phyloP scores from a whole-genome alignment of 2,329 filamentous ascomycete genomes.

The Arthrobotrys iridis region DNA sequence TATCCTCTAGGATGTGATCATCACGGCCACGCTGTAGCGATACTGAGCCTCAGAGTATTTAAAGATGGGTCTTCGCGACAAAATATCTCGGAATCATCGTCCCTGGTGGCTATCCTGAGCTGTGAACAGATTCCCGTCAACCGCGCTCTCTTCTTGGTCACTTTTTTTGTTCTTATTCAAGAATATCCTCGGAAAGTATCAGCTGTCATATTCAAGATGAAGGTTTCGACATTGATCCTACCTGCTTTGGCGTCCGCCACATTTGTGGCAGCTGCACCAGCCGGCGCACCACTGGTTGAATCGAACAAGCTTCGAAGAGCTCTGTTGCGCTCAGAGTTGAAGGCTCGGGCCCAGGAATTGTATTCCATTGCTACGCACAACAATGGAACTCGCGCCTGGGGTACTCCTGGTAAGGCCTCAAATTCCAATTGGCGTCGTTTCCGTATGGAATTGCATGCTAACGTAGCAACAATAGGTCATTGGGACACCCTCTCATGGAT shows the following conservation, averaged over 20 bases:
- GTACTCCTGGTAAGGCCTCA: conserved; percentile 64
- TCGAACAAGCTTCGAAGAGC: conserved; percentile 62
- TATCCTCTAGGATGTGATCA: background rate
- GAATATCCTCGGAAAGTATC: background rate
- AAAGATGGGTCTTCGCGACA: conserved; percentile 11
- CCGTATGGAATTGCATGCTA: background rate
- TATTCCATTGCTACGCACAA: conserved; percentile 62
- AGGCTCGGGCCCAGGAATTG: conserved; percentile 64
- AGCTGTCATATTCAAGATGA: conserved; percentile 25
- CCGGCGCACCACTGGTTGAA: conserved; percentile 58
- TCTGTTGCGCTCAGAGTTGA: conserved; percentile 62
- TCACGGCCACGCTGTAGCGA: background rate
- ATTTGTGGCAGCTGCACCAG: conserved; percentile 36
- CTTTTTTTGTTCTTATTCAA: background rate
- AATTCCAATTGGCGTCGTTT: conserved; percentile 55
- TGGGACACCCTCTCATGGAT: conserved; percentile 56
- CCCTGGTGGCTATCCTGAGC: conserved; percentile 4
- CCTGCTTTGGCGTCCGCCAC: conserved; percentile 42
- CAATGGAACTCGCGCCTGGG: conserved; percentile 64
- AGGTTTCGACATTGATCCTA: conserved; percentile 38
- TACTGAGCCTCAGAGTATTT: conserved; percentile 17
- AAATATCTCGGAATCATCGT: conserved; percentile 9
- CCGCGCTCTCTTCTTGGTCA: background rate
- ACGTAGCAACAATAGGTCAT: conserved; percentile 52
- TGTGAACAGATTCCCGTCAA: background rate